Conservation (phyloP, 169 alveolate genomes). For the Pseudocohnilembus persalinus region DNA sequence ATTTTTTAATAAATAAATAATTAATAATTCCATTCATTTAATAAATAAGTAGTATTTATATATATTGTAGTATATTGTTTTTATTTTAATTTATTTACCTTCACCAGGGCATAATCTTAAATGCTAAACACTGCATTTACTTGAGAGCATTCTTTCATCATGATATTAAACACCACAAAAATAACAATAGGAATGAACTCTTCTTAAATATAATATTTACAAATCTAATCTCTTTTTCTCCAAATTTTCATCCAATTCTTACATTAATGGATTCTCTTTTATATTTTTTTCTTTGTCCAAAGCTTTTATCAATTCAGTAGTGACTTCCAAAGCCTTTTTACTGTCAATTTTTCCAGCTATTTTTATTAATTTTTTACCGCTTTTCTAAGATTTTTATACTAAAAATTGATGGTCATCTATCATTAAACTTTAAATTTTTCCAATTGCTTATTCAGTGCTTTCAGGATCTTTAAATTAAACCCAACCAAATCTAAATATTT, state of each 20-base stretch:
- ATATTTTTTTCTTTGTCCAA: slow-evolving; percentile 47
- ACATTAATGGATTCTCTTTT: slow-evolving; percentile 34
- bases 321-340: slow-evolving; percentile 42
- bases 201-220: slow-evolving; percentile 52
- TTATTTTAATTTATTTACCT: not conserved
- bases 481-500: not conserved
- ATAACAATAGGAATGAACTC: slow-evolving; percentile 56
- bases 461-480: not conserved
- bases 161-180: slow-evolving; percentile 48
- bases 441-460: not conserved
- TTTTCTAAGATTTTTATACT: slow-evolving; percentile 29
- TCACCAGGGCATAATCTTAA: slow-evolving; percentile 31
- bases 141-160: slow-evolving; percentile 56
- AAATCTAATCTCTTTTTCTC: slow-evolving; percentile 48
- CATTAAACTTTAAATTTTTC: no score
- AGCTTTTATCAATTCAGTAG: slow-evolving; percentile 35
- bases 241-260: not conserved
- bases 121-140: slow-evolving; percentile 50
- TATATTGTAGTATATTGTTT: no score
- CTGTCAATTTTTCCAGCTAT: slow-evolving; percentile 24
- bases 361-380: slow-evolving; percentile 36
- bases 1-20: no score
- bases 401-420: slow-evolving; percentile 17
- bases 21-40: no score
- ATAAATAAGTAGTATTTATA: no score